phyloP scores from a whole-genome alignment of 805 yeast species.

The Blastobotrys peoriensis region DNA sequence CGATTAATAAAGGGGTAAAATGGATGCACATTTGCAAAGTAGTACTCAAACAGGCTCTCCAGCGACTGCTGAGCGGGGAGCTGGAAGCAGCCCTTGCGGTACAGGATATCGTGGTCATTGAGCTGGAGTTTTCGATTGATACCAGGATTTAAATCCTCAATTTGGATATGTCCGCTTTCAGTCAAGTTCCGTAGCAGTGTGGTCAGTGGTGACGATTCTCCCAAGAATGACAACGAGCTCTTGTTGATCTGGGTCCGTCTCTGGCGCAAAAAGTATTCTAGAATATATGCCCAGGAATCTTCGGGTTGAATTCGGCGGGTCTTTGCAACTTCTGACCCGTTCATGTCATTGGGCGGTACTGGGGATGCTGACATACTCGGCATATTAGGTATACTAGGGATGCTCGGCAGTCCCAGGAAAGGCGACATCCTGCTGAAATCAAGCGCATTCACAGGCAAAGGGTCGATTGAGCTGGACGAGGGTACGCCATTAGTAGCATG shows the following conservation, averaged over 20 bases:
- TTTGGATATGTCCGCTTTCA: slow-evolving; percentile 12
- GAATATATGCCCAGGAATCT: slow-evolving; percentile 5
- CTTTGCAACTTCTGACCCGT: neutral
- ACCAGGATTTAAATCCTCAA: neutral
- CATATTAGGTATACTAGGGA: too few relatives aligned
- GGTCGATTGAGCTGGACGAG: neutral
- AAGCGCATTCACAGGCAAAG: too few relatives aligned
- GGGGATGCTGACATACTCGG: neutral
- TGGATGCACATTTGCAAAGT: slow-evolving; percentile 13
- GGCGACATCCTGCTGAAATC: too few relatives aligned
- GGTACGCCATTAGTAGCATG: neutral
- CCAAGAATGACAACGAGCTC: slow-evolving; percentile 8
- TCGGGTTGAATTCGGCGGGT: neutral
- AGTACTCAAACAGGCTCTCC: slow-evolving; percentile 6
- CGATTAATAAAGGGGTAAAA: slow-evolving; percentile 13
- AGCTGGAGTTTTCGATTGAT: neutral
- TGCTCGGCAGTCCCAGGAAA: too few relatives aligned
- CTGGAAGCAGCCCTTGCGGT: neutral
- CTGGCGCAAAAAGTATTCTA: slow-evolving; percentile 1
- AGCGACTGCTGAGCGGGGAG: slow-evolving; percentile 1
- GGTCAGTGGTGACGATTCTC: slow-evolving; percentile 14
- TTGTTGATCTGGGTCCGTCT: neutral
- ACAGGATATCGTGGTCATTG: neutral
- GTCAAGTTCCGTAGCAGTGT: slow-evolving; percentile 7
- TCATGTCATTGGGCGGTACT: neutral